Evolutionary conservation across 2,329 filamentous ascomycete species (phyloP), one percentile per base, ranked within the genome.

Genomic region (Fusarium fujikuroi): DNA sequence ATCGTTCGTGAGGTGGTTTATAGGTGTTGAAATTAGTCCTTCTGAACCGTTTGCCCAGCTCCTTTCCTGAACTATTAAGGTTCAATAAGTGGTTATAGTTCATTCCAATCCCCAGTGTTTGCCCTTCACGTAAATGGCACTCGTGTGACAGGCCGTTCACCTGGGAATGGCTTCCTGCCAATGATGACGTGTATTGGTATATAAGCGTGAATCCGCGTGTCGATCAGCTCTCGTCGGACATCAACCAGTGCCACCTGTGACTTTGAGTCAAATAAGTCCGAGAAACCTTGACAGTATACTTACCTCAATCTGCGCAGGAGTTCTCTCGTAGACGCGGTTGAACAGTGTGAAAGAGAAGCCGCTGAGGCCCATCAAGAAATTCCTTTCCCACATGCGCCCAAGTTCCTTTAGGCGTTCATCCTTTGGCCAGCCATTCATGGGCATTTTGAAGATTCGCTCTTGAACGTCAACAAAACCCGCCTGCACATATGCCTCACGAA

Each of bases 391-490:
- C 75, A 85, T 80, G 43, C 76, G 80, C 1, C 86, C 86, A 9
- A 87, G 69, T 19, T 83, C 81, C 73, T 84, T 86, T 56, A 85
- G 79, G 25, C 76, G 74, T 44, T 81, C 80, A 52, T 87, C 81
- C 70, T 84, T 85, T 1, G 88, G 82, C 89, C 89, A 90, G 9
- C 82, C 81, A 39, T 87, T 89, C 52, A 87, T 81, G 1, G 89
- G 89, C 42, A 90, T 80, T 76, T 87, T 89, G 78, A 87, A 88
- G 3, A 87, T 75, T 28, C 80, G 81, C 76, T 90, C 84, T 36
- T 85, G 83, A 18, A 90, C 83, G 60, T 90, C 86, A 11, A 87
- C 84, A 69, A 90, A 90, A 0, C 89, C 89, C 4, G 84, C 87
- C 32, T 85, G 83, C 50, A 83, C 76, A 70, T 84, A 84, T 46